Conservation (phyloP, 805 yeast genomes). For the Schwanniomyces sp. region DNA sequence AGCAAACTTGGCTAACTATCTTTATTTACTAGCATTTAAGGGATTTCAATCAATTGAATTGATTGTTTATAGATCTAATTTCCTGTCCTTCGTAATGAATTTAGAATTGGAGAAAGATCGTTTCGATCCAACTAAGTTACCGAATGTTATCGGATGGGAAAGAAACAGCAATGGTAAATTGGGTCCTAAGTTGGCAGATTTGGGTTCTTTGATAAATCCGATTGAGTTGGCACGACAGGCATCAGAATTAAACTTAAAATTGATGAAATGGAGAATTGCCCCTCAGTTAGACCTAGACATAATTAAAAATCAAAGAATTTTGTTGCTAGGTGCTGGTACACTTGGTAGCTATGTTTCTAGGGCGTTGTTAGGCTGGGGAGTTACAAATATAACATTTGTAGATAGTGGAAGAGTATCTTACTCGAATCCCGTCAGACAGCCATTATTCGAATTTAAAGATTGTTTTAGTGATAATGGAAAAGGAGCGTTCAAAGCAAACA, state of each 20-base stretch:
- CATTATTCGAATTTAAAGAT: constrained; percentile 80
- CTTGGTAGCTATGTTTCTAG: constrained; percentile 90
- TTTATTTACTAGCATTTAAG: constrained; percentile 43
- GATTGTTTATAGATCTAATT: constrained; percentile 22
- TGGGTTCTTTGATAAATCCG: constrained; percentile 82
- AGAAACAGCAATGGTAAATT: constrained; percentile 69
- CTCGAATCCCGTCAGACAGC: constrained; percentile 95
- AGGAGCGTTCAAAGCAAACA: constrained; percentile 72
- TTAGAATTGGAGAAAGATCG: constrained; percentile 12
- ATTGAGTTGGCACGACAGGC: constrained; percentile 83
- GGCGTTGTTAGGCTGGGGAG: constrained; percentile 93
- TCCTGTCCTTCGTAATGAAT: constrained; percentile 13
- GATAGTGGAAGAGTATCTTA: constrained; percentile 88
- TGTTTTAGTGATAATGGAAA: constrained; percentile 60
- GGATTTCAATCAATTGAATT: constrained; percentile 21
- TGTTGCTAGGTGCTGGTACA: constrained; percentile 95
- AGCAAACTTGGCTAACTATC: constrained; percentile 57
- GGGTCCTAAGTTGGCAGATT: constrained; percentile 80
- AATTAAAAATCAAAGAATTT: constrained; percentile 58
- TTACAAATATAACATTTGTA: constrained; percentile 77
- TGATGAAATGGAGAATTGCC: constrained; percentile 96
- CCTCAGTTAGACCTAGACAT: constrained; percentile 75
- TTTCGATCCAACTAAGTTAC: constrained; percentile 12
- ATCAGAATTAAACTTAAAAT: constrained; percentile 81
- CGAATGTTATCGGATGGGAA: constrained; percentile 86